Percentiles rank a stretch among this genome's conserved stretches.
Conservation (phyloP, 306 rosid genomes). For the Pyrus communis region DNA sequence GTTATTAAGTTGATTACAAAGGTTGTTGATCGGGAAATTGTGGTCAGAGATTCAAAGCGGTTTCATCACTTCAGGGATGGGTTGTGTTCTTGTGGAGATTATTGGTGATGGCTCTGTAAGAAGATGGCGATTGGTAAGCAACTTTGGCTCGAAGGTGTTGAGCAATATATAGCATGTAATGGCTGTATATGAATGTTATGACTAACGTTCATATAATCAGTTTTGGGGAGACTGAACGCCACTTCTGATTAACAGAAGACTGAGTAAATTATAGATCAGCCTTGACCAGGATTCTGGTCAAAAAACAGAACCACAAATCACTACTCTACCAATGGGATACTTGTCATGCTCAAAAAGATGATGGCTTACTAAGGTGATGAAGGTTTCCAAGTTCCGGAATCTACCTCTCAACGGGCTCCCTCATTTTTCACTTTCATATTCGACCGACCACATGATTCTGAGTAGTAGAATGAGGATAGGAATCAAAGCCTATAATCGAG, state of each 20-base stretch:
- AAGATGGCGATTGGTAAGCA: neutral
- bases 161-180: neutral
- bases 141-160: neutral
- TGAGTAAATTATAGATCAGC: neutral
- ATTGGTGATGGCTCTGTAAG: slow-evolving; percentile 35
- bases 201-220: neutral
- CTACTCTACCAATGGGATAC: neutral
- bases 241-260: neutral
- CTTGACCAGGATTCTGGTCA: neutral
- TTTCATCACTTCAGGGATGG: slow-evolving; percentile 77
- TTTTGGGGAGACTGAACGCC: neutral
- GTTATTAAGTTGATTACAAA: slow-evolving; percentile 61
- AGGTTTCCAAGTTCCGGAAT: neutral
- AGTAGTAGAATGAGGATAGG: neutral
- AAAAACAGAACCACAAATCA: no score
- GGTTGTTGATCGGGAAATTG: slow-evolving; percentile 39
- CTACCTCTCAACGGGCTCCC: no score
- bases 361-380: neutral
- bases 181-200: neutral
- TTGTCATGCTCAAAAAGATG: neutral
- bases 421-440: neutral
- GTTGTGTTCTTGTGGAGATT: slow-evolving; percentile 63
- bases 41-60: slow-evolving; percentile 69
- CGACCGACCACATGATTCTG: neutral
- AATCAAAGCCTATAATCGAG: neutral